Evolutionary conservation across 495 filamentous ascomycete genomes (phyloP).

Genomic region (Wilcoxina mikolae): DNA sequence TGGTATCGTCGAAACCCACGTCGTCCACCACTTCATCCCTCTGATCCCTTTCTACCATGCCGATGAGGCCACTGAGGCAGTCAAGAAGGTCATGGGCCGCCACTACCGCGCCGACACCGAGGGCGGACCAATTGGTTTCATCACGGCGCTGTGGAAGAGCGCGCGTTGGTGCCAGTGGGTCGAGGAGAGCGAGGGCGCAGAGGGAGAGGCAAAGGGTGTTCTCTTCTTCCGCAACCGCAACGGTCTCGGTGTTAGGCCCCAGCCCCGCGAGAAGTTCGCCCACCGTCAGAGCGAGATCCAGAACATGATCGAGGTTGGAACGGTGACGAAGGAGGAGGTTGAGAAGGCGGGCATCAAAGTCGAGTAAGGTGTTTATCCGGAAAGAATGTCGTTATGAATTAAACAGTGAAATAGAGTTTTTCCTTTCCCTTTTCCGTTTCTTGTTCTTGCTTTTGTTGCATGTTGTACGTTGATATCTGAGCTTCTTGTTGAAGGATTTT

Average conservation of each 20-base stretch:
- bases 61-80: slow-evolving; percentile 72
- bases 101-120: slow-evolving; percentile 58
- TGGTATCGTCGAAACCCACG: slow-evolving; percentile 85
- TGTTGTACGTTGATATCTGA: too few species aligned
- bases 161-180: slow-evolving; percentile 66
- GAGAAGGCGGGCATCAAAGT: neutral
- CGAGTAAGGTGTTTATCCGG: too few species aligned
- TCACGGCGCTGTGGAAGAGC: slow-evolving; percentile 48
- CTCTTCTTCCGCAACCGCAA: slow-evolving; percentile 67
- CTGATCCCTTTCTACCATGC: slow-evolving; percentile 85
- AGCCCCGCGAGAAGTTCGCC: slow-evolving; percentile 9
- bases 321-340: slow-evolving; percentile 1
- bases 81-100: slow-evolving; percentile 66
- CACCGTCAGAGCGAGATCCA: neutral
- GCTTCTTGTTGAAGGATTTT: too few species aligned
- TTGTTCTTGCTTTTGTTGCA: too few species aligned
- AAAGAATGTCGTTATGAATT: too few species aligned
- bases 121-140: slow-evolving; percentile 48
- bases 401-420: too few species aligned
- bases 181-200: slow-evolving; percentile 49
- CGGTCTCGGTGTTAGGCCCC: slow-evolving; percentile 50
- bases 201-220: slow-evolving; percentile 50
- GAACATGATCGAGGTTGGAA: slow-evolving; percentile 4
- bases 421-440: too few species aligned
- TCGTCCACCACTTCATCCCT: slow-evolving; percentile 75